Evolutionary conservation across 345 rosid genomes (phyloP).

Genomic region (Populus simonii): DNA sequence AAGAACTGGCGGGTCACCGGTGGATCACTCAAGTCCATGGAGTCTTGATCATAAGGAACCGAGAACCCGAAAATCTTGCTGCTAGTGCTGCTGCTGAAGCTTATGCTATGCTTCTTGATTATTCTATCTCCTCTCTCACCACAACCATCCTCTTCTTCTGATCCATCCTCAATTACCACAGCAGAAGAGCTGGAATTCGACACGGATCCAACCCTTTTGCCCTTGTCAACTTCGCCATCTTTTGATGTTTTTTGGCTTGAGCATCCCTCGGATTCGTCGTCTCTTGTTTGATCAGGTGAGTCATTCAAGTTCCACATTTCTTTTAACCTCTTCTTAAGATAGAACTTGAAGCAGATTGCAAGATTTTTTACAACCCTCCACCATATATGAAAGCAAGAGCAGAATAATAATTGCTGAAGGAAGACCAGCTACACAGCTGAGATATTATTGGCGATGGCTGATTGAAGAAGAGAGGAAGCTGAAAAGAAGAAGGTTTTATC

Average conservation of each 20-base stretch:
- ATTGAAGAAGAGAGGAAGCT: slow-evolving; percentile 1
- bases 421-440: background rate
- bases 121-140: slow-evolving; percentile 15
- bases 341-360: background rate
- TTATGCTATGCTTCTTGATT: slow-evolving; percentile 38
- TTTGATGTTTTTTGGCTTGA: slow-evolving; percentile 41
- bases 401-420: background rate
- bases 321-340: background rate
- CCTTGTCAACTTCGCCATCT: slow-evolving; percentile 49
- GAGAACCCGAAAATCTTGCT: slow-evolving; percentile 54
- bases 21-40: slow-evolving; percentile 30
- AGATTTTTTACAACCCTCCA: background rate
- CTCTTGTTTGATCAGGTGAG: slow-evolving; percentile 50
- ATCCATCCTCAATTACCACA: slow-evolving; percentile 68
- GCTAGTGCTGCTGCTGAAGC: background rate
- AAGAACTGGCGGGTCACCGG: slow-evolving; percentile 84
- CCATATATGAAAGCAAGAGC: background rate
- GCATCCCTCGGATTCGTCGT: slow-evolving; percentile 48
- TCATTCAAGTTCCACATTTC: slow-evolving; percentile 84
- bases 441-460: background rate
- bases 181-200: slow-evolving; percentile 89
- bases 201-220: slow-evolving; percentile 65
- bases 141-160: slow-evolving; percentile 55
- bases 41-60: slow-evolving; percentile 24
- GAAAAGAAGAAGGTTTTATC: slow-evolving; percentile 1